Conservation (phyloP, 306 rosid genomes). For the Lathyrus sativus region DNA sequence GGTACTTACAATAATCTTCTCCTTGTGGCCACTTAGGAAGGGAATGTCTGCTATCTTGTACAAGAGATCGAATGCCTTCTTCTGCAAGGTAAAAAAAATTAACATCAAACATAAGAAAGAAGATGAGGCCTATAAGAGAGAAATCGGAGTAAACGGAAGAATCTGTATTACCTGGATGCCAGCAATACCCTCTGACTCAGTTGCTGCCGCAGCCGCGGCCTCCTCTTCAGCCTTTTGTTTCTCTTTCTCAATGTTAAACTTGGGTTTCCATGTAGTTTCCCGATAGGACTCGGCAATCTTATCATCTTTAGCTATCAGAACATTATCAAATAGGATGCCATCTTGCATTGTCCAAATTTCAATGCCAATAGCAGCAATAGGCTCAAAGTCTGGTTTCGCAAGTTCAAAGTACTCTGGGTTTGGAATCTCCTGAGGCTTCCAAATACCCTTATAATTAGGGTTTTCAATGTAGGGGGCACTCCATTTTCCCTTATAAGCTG, state of each 20-base stretch:
- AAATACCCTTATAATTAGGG: conserved; percentile 86
- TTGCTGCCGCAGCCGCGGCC: conserved; percentile 45
- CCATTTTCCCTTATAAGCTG: conserved; percentile 97
- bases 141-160: not conserved
- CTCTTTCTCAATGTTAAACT: conserved; percentile 77
- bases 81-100: conserved; percentile 57
- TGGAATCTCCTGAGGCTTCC: conserved; percentile 91
- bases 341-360: conserved; percentile 99
- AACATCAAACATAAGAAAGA: conserved; percentile 20
- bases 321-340: conserved; percentile 86
- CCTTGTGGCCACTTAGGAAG: conserved; percentile 61
- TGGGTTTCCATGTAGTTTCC: conserved; percentile 87
- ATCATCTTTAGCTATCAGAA: conserved; percentile 76
- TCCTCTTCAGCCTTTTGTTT: conserved; percentile 84
- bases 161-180: conserved; percentile 58
- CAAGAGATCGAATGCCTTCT: conserved; percentile 77
- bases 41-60: conserved; percentile 88
- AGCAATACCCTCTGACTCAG: conserved; percentile 55
- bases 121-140: not conserved
- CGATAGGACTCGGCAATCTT: conserved; percentile 75
- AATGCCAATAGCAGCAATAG: conserved; percentile 87
- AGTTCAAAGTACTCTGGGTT: conserved; percentile 88
- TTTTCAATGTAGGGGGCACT: conserved; percentile 79
- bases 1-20: conserved; percentile 64
- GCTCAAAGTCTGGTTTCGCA: conserved; percentile 74